These are phyloP conservation scores for Cnidoscolus chayamansa DNA, from an alignment of 441 rosid species.

Conservation along the genomic window DNA sequence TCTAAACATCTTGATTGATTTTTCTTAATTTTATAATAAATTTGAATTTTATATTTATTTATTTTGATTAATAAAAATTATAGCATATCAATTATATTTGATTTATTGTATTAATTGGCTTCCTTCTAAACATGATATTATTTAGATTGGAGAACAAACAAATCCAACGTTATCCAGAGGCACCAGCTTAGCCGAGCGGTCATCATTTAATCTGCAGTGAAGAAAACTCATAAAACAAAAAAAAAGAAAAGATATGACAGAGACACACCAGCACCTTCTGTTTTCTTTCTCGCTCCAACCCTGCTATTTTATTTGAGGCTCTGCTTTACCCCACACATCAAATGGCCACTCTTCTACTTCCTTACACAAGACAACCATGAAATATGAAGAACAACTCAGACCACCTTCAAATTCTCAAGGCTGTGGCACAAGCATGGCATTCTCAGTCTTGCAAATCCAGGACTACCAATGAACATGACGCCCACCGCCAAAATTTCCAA, in stretches of 20 bases:
- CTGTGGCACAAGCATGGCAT: slow-evolving; percentile 83
- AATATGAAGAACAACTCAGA: slow-evolving; percentile 34
- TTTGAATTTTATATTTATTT: too few species aligned
- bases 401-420: slow-evolving; percentile 58
- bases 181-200: background rate
- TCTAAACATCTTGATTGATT: too few species aligned
- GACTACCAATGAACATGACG: slow-evolving; percentile 48
- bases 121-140: too few species aligned
- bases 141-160: background rate
- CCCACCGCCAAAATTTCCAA: slow-evolving; percentile 40
- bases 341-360: slow-evolving; percentile 15
- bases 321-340: slow-evolving; percentile 2
- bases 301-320: slow-evolving; percentile 19
- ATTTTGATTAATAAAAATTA: too few species aligned
- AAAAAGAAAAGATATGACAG: background rate
- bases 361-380: slow-evolving; percentile 16
- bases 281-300: background rate
- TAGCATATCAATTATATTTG: too few species aligned
- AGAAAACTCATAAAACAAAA: background rate
- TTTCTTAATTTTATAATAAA: too few species aligned
- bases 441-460: slow-evolving; percentile 41
- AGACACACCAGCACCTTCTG: background rate
- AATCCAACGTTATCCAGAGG: background rate
- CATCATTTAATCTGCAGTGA: background rate
- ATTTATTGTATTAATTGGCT: too few species aligned